Percentiles rank a stretch among this genome's conserved stretches.
Conservation (phyloP, 2,329 filamentous ascomycete genomes). For the Calycina herbarum region DNA sequence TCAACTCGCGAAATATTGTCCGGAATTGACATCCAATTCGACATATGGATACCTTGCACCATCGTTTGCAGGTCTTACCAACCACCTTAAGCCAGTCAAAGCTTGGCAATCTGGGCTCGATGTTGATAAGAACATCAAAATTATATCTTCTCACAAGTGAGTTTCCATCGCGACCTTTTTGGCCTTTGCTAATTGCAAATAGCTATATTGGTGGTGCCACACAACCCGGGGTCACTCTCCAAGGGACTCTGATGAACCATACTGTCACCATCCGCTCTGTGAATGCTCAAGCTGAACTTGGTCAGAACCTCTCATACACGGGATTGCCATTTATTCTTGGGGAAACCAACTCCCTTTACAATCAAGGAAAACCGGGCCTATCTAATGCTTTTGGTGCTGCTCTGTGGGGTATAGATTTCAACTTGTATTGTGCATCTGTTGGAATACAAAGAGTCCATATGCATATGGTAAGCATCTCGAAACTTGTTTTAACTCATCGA, state of each 20-base stretch:
- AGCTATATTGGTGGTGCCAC: constrained; percentile 64
- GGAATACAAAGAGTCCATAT: constrained; percentile 60
- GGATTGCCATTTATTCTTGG: constrained; percentile 35
- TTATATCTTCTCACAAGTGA: constrained; percentile 62
- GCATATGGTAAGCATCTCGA: constrained; percentile 47
- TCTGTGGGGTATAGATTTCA: constrained; percentile 65
- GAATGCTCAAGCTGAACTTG: constrained; percentile 38
- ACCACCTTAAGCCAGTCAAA: constrained; percentile 50
- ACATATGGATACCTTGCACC: constrained; percentile 56
- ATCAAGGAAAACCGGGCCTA: constrained; percentile 59
- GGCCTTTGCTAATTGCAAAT: constrained; percentile 13
- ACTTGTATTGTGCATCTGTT: constrained; percentile 55
- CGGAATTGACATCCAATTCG: constrained; percentile 44
- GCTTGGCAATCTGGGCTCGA: constrained; percentile 57
- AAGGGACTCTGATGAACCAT: constrained; percentile 65
- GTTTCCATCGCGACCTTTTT: constrained; percentile 22
- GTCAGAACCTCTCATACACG: constrained; percentile 38
- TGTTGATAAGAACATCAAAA: constrained; percentile 47
- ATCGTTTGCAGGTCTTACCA: constrained; percentile 54
- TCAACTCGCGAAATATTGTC: constrained; percentile 50
- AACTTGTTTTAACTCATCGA: no score
- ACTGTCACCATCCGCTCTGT: constrained; percentile 51
- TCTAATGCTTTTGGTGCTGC: constrained; percentile 66
- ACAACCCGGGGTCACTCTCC: constrained; percentile 60
- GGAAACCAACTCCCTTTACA: constrained; percentile 62